phyloP scores from a whole-genome alignment of 495 filamentous ascomycete genomes.

The Tuber calosporum region DNA sequence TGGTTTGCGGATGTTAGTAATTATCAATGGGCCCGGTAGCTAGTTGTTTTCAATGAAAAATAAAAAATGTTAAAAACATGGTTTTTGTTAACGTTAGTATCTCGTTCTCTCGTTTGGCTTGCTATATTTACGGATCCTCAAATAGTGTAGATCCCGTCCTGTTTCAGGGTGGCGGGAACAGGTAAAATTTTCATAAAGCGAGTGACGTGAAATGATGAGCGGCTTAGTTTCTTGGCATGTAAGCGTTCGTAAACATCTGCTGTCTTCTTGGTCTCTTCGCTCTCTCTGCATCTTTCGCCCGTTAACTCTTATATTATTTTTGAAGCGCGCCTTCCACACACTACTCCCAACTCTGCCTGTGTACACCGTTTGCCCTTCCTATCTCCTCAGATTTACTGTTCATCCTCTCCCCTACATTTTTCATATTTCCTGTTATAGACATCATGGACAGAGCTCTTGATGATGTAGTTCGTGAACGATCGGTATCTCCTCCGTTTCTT shows the following conservation, averaged over 20 bases:
- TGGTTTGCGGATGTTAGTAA: not conserved
- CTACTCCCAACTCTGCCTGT: not conserved
- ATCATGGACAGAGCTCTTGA: slow-evolving; percentile 74
- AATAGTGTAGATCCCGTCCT: not conserved
- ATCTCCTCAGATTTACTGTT: slow-evolving; percentile 1
- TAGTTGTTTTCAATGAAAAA: not conserved
- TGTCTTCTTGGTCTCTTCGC: not conserved
- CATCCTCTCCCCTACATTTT: slow-evolving; percentile 10
- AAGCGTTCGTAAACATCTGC: not conserved
- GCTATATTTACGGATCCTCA: not conserved
- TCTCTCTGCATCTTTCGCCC: not conserved
- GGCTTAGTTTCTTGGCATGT: not conserved
- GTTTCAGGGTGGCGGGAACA: not conserved
- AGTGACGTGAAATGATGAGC: not conserved
- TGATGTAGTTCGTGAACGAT: slow-evolving; percentile 74
- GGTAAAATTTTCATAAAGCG: not conserved
- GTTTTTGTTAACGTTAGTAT: not conserved
- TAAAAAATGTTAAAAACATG: not conserved
- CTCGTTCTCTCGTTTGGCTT: not conserved
- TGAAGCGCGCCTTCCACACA: slow-evolving; percentile 2
- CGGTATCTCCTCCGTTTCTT: slow-evolving; percentile 51
- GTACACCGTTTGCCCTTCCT: not conserved
- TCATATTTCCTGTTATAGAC: slow-evolving; percentile 18
- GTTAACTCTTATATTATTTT: slow-evolving; percentile 2
- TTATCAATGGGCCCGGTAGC: not conserved